Percentiles rank a stretch among this genome's conserved stretches.
phyloP scores from a whole-genome alignment of 2,329 filamentous ascomycete species.

The Shiraia sp. region DNA sequence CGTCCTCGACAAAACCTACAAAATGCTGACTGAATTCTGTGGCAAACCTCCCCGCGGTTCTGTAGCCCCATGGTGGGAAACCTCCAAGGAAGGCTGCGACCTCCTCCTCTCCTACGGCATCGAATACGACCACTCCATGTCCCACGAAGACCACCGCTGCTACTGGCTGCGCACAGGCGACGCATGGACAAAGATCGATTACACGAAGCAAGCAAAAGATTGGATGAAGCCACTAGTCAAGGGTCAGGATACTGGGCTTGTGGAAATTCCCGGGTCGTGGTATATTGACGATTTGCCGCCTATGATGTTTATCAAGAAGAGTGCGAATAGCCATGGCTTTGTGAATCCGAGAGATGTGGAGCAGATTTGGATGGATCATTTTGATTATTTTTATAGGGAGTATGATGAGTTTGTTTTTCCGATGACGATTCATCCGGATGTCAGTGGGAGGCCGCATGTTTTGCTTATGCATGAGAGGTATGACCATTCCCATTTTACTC shows the following conservation, averaged over 20 bases:
- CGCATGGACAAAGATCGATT: constrained; percentile 70
- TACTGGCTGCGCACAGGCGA: constrained; percentile 69
- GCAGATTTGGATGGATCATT: constrained; percentile 68
- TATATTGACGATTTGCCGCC: constrained; percentile 64
- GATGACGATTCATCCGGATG: constrained; percentile 75
- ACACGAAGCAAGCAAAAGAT: constrained; percentile 61
- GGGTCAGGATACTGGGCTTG: constrained; percentile 64
- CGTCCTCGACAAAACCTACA: constrained; percentile 74
- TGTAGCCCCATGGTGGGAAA: constrained; percentile 79
- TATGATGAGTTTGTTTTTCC: constrained; percentile 79
- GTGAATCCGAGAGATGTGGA: constrained; percentile 62
- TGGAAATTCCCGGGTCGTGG: constrained; percentile 69
- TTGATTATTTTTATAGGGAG: constrained; percentile 75
- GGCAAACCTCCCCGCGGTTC: constrained; percentile 72
- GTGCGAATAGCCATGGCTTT: constrained; percentile 67
- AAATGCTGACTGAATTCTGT: constrained; percentile 70
- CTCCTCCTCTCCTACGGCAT: constrained; percentile 68
- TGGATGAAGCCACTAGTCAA: constrained; percentile 70
- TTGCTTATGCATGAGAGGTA: constrained; percentile 73
- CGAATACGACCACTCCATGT: constrained; percentile 71
- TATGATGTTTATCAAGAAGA: constrained; percentile 73
- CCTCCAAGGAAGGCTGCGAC: constrained; percentile 67
- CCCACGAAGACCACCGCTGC: constrained; percentile 66
- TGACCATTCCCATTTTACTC: too few species aligned
- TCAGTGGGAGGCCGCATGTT: constrained; percentile 67